These are phyloP conservation scores for Amphibolis antarctica DNA, from an alignment of 106 monocot genomes.

Conservation along the genomic window DNA sequence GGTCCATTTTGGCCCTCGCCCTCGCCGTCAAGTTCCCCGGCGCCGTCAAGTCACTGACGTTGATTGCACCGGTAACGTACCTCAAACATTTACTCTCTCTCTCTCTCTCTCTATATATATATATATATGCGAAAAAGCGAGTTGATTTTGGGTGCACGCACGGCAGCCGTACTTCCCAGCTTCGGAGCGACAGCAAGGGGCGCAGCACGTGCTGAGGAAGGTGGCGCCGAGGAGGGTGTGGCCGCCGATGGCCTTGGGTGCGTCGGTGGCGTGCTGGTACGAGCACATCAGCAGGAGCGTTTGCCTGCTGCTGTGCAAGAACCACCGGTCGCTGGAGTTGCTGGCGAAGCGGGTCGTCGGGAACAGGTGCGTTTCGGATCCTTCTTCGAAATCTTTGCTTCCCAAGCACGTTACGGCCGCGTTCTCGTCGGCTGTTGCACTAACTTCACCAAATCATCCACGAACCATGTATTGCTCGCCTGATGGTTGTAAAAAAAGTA, in stretches of 20 bases:
- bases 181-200: constrained; percentile 40
- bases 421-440: constrained; percentile 2
- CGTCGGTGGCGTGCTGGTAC: constrained; percentile 83
- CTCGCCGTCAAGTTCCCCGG: constrained; percentile 66
- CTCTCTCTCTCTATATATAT: background rate
- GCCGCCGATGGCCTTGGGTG: constrained; percentile 72
- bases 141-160: background rate
- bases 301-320: constrained; percentile 72
- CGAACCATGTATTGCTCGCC: too few species aligned
- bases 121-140: too few species aligned
- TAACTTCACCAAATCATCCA: background rate
- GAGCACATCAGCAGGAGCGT: constrained; percentile 91
- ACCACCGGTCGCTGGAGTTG: constrained; percentile 66
- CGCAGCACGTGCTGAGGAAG: constrained; percentile 49
- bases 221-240: constrained; percentile 79
- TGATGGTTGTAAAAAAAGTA: too few species aligned
- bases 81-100: background rate
- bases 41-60: constrained; percentile 56
- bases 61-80: constrained; percentile 59
- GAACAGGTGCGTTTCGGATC: constrained; percentile 25
- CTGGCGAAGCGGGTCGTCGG: constrained; percentile 32
- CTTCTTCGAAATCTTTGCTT: too few species aligned
- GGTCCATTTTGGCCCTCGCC: constrained; percentile 67
- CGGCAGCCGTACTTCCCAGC: constrained; percentile 65
- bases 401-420: too few species aligned